Base-by-base conservation (phyloP, 1,139 yeast species). In the Debaryomyces subglobosus region DNA sequence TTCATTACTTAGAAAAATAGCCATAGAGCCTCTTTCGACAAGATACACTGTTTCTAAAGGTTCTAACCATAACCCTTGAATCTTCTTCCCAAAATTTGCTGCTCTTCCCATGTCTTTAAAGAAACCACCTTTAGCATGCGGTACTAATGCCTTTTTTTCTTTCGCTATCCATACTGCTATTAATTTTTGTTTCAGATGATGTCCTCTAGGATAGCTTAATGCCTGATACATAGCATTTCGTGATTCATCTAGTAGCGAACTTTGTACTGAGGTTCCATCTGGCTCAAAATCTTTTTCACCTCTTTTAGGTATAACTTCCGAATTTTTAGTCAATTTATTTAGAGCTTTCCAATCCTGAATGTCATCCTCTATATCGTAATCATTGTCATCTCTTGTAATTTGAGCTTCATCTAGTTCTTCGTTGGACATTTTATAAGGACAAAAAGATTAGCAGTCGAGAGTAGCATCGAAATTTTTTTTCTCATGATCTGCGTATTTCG, bases 221-320 rank as follows among this genome's bases (percentile, higher is more conserved):
- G 96, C 95, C 3, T 71, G 68, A 60, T 81, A 90, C 96, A 92
- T 91, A 25, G 88, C 83, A 21, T 78, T 67, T 46, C 88, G 72
- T 8, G 95, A 84, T 32, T 74, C 77, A 8, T 70, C 68, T 5
- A 92, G 70, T 16, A 77, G 71, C 5, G 67, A 59, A 2, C 61
- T 62, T 64, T 92, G 97, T 21, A 78, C 71, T 3, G 65, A 61
- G 0, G 95, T 85, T 0, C 92, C 90, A 64, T 86, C 94, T 0
- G 96, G 97, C 52, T 84, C 96, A 57, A 85, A 87, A 55, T 89
- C 97, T 64, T 92, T 92, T 51, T 84, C 94, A 2, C 97, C 97
- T 53, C 94, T 70, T 53, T 79, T 81, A 1, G 86, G 87, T n/a
- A 81, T 59, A 1, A 61, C 54, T 25, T 60, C 41, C 18, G 55